Evolutionary conservation across 2,329 filamentous ascomycete genomes (phyloP).

Genomic region (Elsinoe perseae): DNA sequence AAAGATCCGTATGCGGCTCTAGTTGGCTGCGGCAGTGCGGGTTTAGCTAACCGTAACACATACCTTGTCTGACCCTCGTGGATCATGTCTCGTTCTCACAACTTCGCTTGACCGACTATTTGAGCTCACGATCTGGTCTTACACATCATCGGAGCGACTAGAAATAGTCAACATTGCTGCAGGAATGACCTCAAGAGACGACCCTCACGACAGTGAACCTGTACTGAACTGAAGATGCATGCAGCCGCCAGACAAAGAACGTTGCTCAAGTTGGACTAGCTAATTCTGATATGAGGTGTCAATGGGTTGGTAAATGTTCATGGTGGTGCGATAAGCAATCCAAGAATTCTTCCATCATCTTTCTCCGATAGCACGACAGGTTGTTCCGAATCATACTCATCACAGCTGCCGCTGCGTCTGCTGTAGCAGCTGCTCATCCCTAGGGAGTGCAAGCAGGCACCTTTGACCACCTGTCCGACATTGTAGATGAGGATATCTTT

Average conservation of each 20-base stretch:
- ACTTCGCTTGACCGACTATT: too few species aligned
- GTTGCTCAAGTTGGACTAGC: neutral
- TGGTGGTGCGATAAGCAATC: too few species aligned
- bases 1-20: neutral
- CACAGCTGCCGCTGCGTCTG: neutral
- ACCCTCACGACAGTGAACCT: too few species aligned
- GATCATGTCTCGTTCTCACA: too few species aligned
- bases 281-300: neutral
- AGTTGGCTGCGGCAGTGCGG: too few species aligned
- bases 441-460: neutral
- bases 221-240: too few species aligned
- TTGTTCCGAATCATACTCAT: neutral
- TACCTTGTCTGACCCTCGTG: too few species aligned
- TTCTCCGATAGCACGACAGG: neutral
- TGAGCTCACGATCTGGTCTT: too few species aligned
- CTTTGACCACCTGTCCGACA: neutral
- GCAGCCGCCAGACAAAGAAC: neutral
- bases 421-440: neutral
- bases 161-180: too few species aligned
- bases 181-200: too few species aligned
- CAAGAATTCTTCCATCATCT: neutral
- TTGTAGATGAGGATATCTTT: neutral
- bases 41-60: too few species aligned
- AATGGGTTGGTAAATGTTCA: conserved; percentile 1
- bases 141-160: too few species aligned